Evolutionary conservation across 768 basidiomycete genomes (phyloP).

Genomic region (Tulasnella sp.): DNA sequence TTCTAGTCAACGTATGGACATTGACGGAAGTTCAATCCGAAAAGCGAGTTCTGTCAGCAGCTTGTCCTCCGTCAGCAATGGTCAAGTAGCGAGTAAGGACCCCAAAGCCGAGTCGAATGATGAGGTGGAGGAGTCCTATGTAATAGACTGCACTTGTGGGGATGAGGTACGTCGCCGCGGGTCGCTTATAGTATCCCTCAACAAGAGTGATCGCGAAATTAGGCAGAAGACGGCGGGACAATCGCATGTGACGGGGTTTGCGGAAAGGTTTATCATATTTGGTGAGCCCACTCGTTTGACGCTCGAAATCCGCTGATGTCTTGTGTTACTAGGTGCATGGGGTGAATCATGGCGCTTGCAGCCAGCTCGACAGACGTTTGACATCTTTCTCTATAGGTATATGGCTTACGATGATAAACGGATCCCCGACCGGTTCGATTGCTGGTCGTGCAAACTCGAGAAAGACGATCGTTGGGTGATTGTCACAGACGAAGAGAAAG

Average conservation of each 20-base stretch:
- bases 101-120: neutral
- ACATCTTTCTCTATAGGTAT: neutral
- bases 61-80: neutral
- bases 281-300: neutral
- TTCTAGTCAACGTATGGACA: neutral
- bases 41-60: neutral
- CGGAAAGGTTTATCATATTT: conserved; percentile 5
- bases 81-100: neutral
- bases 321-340: conserved; percentile 7
- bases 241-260: conserved; percentile 3
- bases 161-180: neutral
- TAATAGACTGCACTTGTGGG: conserved; percentile 2
- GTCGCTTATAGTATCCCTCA: neutral
- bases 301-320: neutral
- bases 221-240: neutral
- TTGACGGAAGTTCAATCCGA: neutral
- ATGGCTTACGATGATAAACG: neutral
- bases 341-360: neutral
- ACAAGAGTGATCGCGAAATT: neutral
- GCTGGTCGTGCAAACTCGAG: neutral
- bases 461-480: neutral
- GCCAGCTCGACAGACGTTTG: neutral
- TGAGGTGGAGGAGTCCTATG: neutral
- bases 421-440: neutral
- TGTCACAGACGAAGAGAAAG: neutral